Percentiles rank a stretch among this genome's conserved stretches.
Conservation (phyloP, 768 basidiomycete genomes). For the Pleurotus tuber-regium region DNA sequence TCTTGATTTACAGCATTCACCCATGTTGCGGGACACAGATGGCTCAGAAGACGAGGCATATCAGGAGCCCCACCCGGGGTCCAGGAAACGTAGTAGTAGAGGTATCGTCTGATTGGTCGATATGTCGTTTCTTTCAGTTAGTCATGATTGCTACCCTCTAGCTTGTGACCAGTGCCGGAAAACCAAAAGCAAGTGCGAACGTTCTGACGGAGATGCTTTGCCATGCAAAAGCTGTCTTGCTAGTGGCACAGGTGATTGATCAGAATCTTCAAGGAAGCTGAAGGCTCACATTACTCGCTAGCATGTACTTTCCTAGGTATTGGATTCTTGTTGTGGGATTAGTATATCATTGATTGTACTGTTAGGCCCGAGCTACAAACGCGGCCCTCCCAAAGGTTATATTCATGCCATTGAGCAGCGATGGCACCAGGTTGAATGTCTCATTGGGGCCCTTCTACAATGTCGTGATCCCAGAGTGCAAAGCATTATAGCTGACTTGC, state of each 20-base stretch:
- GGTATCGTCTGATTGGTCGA: conserved; percentile 32
- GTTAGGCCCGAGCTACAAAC: conserved; percentile 74
- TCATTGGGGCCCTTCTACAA: conserved; percentile 80
- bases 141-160: conserved; percentile 26
- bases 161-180: conserved; percentile 89
- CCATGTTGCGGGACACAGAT: conserved; percentile 49
- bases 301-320: conserved; percentile 67
- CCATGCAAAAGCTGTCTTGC: conserved; percentile 64
- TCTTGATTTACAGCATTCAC: conserved; percentile 18
- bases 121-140: too few species aligned
- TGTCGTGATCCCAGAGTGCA: conserved; percentile 67
- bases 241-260: conserved; percentile 45
- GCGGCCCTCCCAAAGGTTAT: conserved; percentile 87
- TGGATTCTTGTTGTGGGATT: neutral
- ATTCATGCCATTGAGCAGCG: conserved; percentile 91
- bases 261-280: neutral
- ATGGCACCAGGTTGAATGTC: conserved; percentile 89
- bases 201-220: conserved; percentile 39
- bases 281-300: conserved; percentile 20
- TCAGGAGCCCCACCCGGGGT: conserved; percentile 38
- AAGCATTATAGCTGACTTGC: conserved; percentile 57
- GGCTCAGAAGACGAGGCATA: conserved; percentile 54
- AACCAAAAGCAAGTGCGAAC: conserved; percentile 86
- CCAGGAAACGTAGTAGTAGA: conserved; percentile 63
- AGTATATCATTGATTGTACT: neutral